Conservation (phyloP, 257 asterid genomes). For the Gardenia jasminoides region DNA sequence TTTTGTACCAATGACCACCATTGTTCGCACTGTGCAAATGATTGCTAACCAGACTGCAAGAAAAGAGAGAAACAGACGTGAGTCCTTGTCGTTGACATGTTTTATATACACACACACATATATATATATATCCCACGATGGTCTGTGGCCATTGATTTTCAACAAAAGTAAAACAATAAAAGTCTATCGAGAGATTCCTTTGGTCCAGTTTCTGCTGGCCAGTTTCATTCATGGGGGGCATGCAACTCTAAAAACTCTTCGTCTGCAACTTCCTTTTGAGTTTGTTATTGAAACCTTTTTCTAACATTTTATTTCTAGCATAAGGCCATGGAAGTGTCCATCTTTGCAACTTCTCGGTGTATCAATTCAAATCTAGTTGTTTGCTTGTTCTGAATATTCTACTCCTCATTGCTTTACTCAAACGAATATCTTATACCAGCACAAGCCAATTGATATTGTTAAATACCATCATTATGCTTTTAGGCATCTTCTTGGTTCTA, state of each 20-base stretch:
- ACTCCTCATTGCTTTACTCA: background rate
- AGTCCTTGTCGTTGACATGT: conserved; percentile 69
- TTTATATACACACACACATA: conserved; percentile 1
- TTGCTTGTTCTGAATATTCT: background rate
- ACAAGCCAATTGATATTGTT: background rate
- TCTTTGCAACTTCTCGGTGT: conserved; percentile 8
- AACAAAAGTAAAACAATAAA: conserved; percentile 44
- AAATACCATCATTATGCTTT: conserved; percentile 17
- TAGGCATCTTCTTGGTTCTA: conserved; percentile 12
- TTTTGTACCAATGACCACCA: background rate
- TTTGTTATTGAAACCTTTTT: too few relatives aligned
- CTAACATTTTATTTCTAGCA: background rate
- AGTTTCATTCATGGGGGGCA: conserved; percentile 64
- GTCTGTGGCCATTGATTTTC: conserved; percentile 17
- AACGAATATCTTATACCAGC: background rate
- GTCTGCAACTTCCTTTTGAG: conserved; percentile 6
- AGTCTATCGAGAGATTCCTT: conserved; percentile 32
- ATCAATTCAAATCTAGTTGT: conserved; percentile 38
- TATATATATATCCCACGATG: conserved; percentile 19
- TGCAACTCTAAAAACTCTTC: conserved; percentile 39
- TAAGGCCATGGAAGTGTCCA: conserved; percentile 20
- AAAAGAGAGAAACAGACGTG: conserved; percentile 49
- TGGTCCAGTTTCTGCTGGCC: conserved; percentile 28
- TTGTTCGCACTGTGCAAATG: conserved; percentile 1
- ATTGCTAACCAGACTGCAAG: conserved; percentile 21